These are phyloP conservation scores for Rhizophlyctis rosea DNA, from an alignment of 192 early-diverging fungal genomes.

Conservation along the genomic window DNA sequence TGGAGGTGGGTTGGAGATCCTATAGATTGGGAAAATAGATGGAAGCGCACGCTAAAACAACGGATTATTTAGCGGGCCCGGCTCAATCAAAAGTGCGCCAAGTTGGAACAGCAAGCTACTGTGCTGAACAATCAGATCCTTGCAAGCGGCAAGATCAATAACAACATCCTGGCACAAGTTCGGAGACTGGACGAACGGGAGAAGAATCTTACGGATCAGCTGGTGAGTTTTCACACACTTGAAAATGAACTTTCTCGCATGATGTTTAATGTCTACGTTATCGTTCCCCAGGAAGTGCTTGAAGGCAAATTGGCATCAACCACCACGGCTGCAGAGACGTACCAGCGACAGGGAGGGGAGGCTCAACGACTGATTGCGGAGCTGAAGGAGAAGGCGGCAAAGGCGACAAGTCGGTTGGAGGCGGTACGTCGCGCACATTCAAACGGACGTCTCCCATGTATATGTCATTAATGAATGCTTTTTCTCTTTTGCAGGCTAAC, in stretches of 20 bases:
- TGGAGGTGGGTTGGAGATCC: constrained; percentile 50
- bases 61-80: constrained; percentile 59
- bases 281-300: constrained; percentile 43
- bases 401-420: too few relatives aligned
- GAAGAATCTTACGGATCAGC: constrained; percentile 60
- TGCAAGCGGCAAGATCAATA: constrained; percentile 69
- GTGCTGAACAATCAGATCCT: constrained; percentile 60
- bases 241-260: constrained; percentile 14
- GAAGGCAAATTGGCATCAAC: constrained; percentile 65
- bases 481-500: constrained; percentile 44
- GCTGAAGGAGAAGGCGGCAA: constrained; percentile 61
- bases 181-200: constrained; percentile 77
- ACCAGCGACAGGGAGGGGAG: constrained; percentile 56
- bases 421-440: too few relatives aligned
- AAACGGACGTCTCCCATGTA: too few relatives aligned
- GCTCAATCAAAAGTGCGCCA: constrained; percentile 78
- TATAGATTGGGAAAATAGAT: neutral
- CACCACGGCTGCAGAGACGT: constrained; percentile 42
- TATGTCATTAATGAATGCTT: constrained; percentile 52
- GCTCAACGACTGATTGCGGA: constrained; percentile 56
- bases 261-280: constrained; percentile 9
- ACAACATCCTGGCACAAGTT: constrained; percentile 84
- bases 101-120: constrained; percentile 68
- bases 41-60: neutral
- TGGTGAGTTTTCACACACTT: too few relatives aligned